Conservation (phyloP, 2,329 filamentous ascomycete species). For the Metarhizium rileyi region DNA sequence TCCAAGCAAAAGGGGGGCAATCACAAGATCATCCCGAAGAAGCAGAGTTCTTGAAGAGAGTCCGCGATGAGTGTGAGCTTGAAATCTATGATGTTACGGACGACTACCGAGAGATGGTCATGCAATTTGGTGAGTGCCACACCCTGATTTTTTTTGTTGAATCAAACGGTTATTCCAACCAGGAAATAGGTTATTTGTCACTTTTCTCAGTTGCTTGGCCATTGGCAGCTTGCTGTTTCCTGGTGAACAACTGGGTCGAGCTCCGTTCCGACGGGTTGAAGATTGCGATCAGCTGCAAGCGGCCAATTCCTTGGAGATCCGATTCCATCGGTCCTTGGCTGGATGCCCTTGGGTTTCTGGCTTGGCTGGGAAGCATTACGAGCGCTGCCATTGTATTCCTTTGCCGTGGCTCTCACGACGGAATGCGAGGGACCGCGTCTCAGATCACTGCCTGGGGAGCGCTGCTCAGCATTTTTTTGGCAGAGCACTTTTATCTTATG, state of each 20-base stretch:
- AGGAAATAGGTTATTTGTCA: conserved; percentile 63
- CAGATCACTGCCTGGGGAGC: conserved; percentile 72
- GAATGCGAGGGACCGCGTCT: conserved; percentile 55
- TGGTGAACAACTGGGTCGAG: conserved; percentile 95
- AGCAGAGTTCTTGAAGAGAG: conserved; percentile 65
- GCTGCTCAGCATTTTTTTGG: conserved; percentile 70
- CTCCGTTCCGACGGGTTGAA: conserved; percentile 90
- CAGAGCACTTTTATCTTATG: conserved; percentile 83
- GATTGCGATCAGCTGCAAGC: conserved; percentile 79
- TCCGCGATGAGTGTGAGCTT: conserved; percentile 74
- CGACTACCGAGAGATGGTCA: conserved; percentile 89
- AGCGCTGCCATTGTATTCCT: conserved; percentile 83
- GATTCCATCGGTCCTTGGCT: conserved; percentile 95
- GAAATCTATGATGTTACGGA: conserved; percentile 80
- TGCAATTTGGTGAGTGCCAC: conserved; percentile 54
- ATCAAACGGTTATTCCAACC: conserved; percentile 4
- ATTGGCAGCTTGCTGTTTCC: conserved; percentile 76
- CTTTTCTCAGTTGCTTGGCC: conserved; percentile 95
- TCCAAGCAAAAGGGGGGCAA: conserved; percentile 49
- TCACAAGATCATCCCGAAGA: conserved; percentile 67
- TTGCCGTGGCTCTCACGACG: conserved; percentile 62
- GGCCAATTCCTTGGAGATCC: conserved; percentile 79
- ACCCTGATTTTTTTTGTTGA: background rate
- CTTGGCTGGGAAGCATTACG: conserved; percentile 86
- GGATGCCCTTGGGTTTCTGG: conserved; percentile 75